These are phyloP conservation scores for Peziza echinospora DNA, from an alignment of 495 filamentous ascomycete genomes.

Conservation along the genomic window DNA sequence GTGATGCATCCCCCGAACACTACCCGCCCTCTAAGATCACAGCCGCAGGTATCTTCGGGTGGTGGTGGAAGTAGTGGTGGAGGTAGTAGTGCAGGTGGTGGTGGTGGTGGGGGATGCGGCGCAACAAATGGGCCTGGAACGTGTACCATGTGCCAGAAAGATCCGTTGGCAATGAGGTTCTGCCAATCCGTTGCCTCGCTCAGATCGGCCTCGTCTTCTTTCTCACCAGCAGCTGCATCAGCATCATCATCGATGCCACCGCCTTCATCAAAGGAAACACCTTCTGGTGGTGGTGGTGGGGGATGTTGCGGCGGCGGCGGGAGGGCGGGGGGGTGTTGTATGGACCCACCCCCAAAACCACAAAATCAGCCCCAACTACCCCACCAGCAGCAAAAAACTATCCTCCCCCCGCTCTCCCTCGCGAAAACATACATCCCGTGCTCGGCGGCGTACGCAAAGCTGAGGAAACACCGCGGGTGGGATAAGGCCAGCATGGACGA, in stretches of 20 bases:
- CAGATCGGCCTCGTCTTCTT: slow-evolving; percentile 27
- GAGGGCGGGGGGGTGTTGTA: slow-evolving; percentile 12
- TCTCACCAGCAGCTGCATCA: no score
- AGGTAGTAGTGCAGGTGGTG: background rate
- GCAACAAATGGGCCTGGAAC: slow-evolving; percentile 47
- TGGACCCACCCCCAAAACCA: slow-evolving; percentile 8
- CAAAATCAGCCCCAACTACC: slow-evolving; percentile 23
- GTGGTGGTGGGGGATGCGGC: background rate
- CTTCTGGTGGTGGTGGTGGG: background rate
- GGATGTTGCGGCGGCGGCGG: slow-evolving; percentile 30
- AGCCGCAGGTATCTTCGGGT: background rate
- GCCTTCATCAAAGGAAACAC: background rate
- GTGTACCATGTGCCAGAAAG: slow-evolving; percentile 54
- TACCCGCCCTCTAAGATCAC: background rate
- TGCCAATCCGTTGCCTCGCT: slow-evolving; percentile 58
- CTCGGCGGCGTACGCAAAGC: slow-evolving; percentile 62
- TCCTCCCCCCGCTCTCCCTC: background rate
- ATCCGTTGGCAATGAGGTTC: slow-evolving; percentile 64
- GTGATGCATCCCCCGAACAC: background rate
- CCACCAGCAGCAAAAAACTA: background rate
- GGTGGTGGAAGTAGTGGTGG: background rate
- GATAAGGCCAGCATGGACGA: slow-evolving; percentile 49
- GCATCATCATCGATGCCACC: background rate
- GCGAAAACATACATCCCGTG: slow-evolving; percentile 36
- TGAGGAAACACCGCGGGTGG: slow-evolving; percentile 62